phyloP scores from a whole-genome alignment of 2,329 filamentous ascomycete genomes.

The Trichoderma semiorbis region DNA sequence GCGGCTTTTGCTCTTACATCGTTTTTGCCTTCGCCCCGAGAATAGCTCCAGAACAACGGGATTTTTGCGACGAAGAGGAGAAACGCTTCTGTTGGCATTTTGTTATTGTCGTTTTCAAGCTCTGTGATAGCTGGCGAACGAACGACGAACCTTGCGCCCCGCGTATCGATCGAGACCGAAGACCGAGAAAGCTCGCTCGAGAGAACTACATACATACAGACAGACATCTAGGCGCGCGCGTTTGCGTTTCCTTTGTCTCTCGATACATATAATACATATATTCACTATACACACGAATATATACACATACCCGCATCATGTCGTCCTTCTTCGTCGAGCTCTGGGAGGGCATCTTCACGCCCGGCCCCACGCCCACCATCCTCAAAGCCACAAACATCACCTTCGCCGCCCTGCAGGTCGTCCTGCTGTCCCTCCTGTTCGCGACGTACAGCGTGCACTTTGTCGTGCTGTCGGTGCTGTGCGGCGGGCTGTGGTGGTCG shows the following conservation, averaged over 20 bases:
- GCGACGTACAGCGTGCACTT: conserved; percentile 90
- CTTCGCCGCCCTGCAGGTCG: conserved; percentile 78
- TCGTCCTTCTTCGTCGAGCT: conserved; percentile 68
- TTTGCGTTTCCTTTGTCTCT: neutral
- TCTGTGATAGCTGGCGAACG: neutral
- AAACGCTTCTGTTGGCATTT: neutral
- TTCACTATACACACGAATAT: neutral
- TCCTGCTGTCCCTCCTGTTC: conserved; percentile 72
- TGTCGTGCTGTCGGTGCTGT: conserved; percentile 72
- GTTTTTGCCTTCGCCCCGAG: neutral
- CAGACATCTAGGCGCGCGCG: neutral
- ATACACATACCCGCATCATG: conserved; percentile 39
- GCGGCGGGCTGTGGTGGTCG: conserved; percentile 80
- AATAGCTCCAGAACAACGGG: neutral
- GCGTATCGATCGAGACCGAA: neutral
- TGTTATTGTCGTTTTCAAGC: neutral
- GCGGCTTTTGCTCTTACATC: neutral
- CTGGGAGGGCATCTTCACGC: conserved; percentile 90
- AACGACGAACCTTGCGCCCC: neutral
- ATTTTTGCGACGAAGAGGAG: neutral
- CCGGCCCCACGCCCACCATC: conserved; percentile 83
- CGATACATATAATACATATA: neutral
- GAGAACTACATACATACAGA: neutral
- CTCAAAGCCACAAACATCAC: conserved; percentile 85
- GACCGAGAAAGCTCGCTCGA: neutral